Conservation (phyloP, 495 filamentous ascomycete genomes). For the Xanthoparmelia taractica region DNA sequence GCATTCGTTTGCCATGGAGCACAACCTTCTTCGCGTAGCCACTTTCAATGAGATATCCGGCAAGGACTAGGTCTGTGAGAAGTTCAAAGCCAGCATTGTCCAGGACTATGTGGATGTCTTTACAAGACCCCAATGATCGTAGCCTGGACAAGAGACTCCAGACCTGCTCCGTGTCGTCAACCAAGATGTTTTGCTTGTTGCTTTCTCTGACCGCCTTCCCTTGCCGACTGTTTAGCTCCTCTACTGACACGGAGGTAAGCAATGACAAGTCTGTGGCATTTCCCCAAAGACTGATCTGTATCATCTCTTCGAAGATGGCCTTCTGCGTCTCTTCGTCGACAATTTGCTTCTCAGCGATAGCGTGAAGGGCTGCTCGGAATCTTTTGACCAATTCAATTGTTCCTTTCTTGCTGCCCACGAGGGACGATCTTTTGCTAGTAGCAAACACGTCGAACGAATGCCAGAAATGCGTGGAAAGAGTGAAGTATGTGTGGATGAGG, state of each 20-base stretch:
- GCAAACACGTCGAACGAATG: conserved; percentile 85
- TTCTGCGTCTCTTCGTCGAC: conserved; percentile 61
- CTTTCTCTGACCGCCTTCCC: conserved; percentile 75
- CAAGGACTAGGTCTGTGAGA: conserved; percentile 83
- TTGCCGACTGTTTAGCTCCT: conserved; percentile 91
- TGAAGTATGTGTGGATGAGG: conserved; percentile 67
- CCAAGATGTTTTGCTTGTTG: conserved; percentile 77
- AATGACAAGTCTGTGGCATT: conserved; percentile 94
- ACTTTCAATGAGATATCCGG: conserved; percentile 71
- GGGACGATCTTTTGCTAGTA: conserved; percentile 81
- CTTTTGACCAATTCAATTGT: conserved; percentile 75
- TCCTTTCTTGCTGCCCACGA: conserved; percentile 81
- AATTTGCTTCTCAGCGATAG: conserved; percentile 38
- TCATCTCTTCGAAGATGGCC: conserved; percentile 84
- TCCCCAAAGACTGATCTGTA: conserved; percentile 93
- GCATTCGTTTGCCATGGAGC: conserved; percentile 83
- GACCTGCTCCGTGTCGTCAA: conserved; percentile 67
- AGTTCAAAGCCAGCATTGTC: conserved; percentile 96
- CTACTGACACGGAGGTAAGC: conserved; percentile 79
- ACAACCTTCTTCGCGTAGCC: conserved; percentile 76
- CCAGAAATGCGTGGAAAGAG: conserved; percentile 66
- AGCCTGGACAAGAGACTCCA: conserved; percentile 61
- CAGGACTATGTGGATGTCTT: conserved; percentile 83
- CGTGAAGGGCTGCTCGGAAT: conserved; percentile 57
- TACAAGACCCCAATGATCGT: conserved; percentile 38